phyloP scores from a whole-genome alignment of 1,139 yeast species.

The Eremothecium sinecaudum region DNA sequence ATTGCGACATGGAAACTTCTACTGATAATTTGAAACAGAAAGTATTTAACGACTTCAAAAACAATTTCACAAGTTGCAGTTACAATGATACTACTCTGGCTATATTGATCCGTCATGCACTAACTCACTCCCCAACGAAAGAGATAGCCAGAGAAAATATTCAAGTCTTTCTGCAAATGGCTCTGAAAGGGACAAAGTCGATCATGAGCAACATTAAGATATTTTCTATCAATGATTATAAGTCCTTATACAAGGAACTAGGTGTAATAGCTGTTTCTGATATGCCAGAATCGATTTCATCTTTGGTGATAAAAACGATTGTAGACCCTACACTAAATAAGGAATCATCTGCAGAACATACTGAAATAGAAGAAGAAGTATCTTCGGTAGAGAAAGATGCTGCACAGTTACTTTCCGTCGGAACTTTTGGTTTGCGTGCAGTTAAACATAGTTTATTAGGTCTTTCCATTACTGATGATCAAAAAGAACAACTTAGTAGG shows the following conservation, averaged over 20 bases:
- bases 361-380: slow-evolving; percentile 18
- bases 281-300: slow-evolving; percentile 24
- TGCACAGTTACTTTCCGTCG: slow-evolving; percentile 54
- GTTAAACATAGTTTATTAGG: slow-evolving; percentile 75
- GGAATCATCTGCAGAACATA: slow-evolving; percentile 1
- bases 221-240: slow-evolving; percentile 55
- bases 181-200: slow-evolving; percentile 25
- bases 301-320: slow-evolving; percentile 43
- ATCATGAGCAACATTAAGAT: slow-evolving; percentile 60
- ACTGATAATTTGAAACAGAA: slow-evolving; percentile 19
- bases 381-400: slow-evolving; percentile 44
- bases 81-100: slow-evolving; percentile 41
- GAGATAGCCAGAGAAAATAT: slow-evolving; percentile 11
- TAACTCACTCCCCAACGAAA: slow-evolving; percentile 6
- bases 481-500: slow-evolving; percentile 32
- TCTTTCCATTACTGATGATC: slow-evolving; percentile 32
- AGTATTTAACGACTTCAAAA: slow-evolving; percentile 28
- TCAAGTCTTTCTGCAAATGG: slow-evolving; percentile 20
- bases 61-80: slow-evolving; percentile 29
- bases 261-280: slow-evolving; percentile 14
- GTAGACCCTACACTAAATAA: slow-evolving; percentile 17
- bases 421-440: slow-evolving; percentile 69
- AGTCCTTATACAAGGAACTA: slow-evolving; percentile 18
- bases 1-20: slow-evolving; percentile 31
- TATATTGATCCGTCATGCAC: slow-evolving; percentile 36